Percentiles rank a stretch among this genome's conserved stretches.
Evolutionary conservation across 768 basidiomycete genomes (phyloP).

Genomic region (Kwoniella sp.): DNA sequence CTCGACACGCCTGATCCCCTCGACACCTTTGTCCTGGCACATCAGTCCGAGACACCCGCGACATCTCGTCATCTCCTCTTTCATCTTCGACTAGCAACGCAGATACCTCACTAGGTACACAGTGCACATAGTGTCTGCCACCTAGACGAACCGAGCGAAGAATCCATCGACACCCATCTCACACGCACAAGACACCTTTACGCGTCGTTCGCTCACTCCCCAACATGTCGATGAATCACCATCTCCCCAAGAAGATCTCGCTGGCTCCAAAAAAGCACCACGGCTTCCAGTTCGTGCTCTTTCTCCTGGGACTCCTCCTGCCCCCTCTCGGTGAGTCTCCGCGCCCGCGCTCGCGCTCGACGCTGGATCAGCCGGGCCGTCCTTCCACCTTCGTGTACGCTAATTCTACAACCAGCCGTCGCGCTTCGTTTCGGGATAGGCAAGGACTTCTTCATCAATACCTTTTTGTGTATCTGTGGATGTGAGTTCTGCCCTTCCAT

Average conservation of each 20-base stretch:
- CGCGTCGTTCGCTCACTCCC: no score
- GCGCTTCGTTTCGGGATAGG: constrained; percentile 90
- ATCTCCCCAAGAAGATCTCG: constrained; percentile 56
- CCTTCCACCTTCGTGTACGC: background rate
- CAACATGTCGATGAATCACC: constrained; percentile 36
- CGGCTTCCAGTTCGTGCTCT: constrained; percentile 73
- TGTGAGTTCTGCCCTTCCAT: constrained; percentile 53
- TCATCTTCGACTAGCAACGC: no score
- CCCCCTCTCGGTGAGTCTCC: constrained; percentile 75
- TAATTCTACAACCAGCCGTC: constrained; percentile 62
- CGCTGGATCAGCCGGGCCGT: no score
- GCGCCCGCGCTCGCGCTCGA: background rate
- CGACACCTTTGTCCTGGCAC: no score
- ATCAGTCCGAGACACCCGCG: no score
- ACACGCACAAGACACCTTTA: no score
- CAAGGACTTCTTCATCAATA: constrained; percentile 83
- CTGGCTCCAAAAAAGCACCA: constrained; percentile 69
- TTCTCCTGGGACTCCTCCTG: constrained; percentile 82
- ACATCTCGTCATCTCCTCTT: no score
- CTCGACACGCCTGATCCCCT: no score
- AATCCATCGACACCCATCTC: no score
- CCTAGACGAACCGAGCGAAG: no score
- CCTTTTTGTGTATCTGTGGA: constrained; percentile 80
- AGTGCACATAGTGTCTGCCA: no score
- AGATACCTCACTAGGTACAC: no score